Percentiles rank a stretch among this genome's conserved stretches.
Evolutionary conservation across 768 basidiomycete species (phyloP).

Genomic region (Kwoniella dejecticola): DNA sequence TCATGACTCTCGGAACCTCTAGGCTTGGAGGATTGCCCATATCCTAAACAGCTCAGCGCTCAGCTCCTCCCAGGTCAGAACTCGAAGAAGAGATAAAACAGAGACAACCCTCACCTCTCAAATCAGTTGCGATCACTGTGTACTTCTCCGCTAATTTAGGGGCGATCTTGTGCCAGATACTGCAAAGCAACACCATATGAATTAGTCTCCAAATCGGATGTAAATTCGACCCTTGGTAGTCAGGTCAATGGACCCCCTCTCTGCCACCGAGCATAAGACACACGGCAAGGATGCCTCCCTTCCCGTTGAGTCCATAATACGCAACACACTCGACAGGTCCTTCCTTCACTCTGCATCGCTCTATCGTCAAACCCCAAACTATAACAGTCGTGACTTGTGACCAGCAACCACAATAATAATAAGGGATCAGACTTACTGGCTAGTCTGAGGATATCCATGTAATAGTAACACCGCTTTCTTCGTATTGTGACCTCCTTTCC

Average conservation of each 20-base stretch:
- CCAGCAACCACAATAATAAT: not conserved
- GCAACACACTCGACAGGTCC: not conserved
- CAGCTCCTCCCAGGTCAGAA: no score
- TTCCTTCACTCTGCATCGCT: not conserved
- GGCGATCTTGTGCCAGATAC: slow-evolving; percentile 45
- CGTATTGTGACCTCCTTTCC: slow-evolving; percentile 18
- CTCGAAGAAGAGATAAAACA: not conserved
- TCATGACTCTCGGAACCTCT: slow-evolving; percentile 38
- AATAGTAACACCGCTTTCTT: slow-evolving; percentile 34
- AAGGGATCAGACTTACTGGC: slow-evolving; percentile 25
- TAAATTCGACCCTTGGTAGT: not conserved
- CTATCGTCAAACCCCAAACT: no score
- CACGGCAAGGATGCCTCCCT: no score
- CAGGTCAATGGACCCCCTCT: no score
- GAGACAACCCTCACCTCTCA: slow-evolving; percentile 35
- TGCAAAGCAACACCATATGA: slow-evolving; percentile 2
- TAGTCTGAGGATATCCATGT: slow-evolving; percentile 45
- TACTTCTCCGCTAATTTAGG: slow-evolving; percentile 30
- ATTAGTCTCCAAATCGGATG: not conserved
- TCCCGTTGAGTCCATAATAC: no score
- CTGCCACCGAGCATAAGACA: no score
- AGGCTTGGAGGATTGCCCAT: slow-evolving; percentile 45
- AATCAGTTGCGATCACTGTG: slow-evolving; percentile 42
- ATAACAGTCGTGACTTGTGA: no score
- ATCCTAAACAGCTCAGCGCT: slow-evolving; percentile 31